Percentiles rank a stretch among this genome's conserved stretches.
phyloP scores from a whole-genome alignment of 2,329 filamentous ascomycete genomes.

The Waltergamsia citrina region DNA sequence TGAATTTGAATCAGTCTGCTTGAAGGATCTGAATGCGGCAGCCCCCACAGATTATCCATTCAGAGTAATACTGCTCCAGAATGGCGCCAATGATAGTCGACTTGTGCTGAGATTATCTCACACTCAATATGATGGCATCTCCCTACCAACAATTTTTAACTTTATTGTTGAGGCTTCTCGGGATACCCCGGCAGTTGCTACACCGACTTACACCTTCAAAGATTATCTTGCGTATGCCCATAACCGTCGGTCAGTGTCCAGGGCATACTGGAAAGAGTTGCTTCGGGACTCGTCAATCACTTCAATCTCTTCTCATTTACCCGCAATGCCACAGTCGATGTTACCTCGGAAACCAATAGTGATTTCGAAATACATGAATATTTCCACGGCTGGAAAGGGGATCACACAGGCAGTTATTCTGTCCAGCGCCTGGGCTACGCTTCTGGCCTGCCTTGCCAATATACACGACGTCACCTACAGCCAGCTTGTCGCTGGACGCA shows the following conservation, averaged over 20 bases:
- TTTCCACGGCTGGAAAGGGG: too few relatives aligned
- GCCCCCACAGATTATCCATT: too few relatives aligned
- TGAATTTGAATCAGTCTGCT: conserved; percentile 1
- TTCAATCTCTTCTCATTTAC: too few relatives aligned
- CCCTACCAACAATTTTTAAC: conserved; percentile 8
- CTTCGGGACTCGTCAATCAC: conserved; percentile 18
- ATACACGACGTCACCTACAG: conserved; percentile 28
- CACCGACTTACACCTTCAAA: too few relatives aligned
- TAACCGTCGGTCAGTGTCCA: too few relatives aligned
- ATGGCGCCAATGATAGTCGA: conserved; percentile 3
- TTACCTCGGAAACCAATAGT: too few relatives aligned
- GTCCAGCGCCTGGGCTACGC: conserved; percentile 29
- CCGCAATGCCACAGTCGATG: too few relatives aligned
- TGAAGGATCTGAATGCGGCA: background rate
- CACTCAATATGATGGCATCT: conserved; percentile 12
- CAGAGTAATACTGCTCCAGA: background rate
- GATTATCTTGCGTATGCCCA: too few relatives aligned
- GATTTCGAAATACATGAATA: too few relatives aligned
- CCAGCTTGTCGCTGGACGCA: conserved; percentile 28
- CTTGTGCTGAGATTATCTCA: conserved; percentile 10
- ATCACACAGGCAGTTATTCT: too few relatives aligned
- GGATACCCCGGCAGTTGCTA: too few relatives aligned
- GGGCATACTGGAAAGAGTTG: conserved; percentile 29
- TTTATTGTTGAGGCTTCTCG: too few relatives aligned
- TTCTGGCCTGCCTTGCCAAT: conserved; percentile 21